These are phyloP conservation scores for Chlorella ohadii DNA, from an alignment of 139 green algal genomes.

Conservation along the genomic window DNA sequence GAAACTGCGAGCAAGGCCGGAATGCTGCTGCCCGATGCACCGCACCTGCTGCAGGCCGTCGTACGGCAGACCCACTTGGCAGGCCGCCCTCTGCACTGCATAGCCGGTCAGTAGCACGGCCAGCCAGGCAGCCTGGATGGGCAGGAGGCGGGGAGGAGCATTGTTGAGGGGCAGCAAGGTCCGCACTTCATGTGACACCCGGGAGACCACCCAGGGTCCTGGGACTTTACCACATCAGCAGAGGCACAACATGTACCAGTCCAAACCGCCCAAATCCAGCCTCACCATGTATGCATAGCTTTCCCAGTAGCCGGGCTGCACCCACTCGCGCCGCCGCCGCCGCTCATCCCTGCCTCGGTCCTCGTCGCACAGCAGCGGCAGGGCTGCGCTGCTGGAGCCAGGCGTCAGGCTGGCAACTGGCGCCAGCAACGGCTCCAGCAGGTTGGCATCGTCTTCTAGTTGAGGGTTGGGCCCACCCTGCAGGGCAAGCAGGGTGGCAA, in stretches of 20 bases:
- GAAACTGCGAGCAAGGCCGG: too few relatives aligned
- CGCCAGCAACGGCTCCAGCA: not conserved
- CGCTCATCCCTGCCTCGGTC: not conserved
- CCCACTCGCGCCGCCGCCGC: not conserved
- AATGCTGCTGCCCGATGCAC: too few relatives aligned
- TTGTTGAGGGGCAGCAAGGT: not conserved
- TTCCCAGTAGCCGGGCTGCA: too few relatives aligned
- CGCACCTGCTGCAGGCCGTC: conserved; percentile 23
- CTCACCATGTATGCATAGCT: too few relatives aligned
- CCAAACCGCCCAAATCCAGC: too few relatives aligned
- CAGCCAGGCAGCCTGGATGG: conserved; percentile 23
- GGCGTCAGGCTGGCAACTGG: not conserved
- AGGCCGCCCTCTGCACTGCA: conserved; percentile 18
- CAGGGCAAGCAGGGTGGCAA: too few relatives aligned
- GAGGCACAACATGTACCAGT: too few relatives aligned
- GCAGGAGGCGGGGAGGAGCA: not conserved
- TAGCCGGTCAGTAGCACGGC: conserved; percentile 20
- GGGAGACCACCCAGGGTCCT: too few relatives aligned
- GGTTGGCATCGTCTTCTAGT: not conserved
- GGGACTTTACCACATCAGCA: too few relatives aligned
- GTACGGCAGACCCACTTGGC: conserved; percentile 12
- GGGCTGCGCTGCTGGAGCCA: too few relatives aligned
- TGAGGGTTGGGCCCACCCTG: too few relatives aligned
- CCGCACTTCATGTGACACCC: too few relatives aligned
- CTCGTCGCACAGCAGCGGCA: not conserved